Conservation (phyloP, 2,329 filamentous ascomycete genomes). For the Monosporascus cannonballus region DNA sequence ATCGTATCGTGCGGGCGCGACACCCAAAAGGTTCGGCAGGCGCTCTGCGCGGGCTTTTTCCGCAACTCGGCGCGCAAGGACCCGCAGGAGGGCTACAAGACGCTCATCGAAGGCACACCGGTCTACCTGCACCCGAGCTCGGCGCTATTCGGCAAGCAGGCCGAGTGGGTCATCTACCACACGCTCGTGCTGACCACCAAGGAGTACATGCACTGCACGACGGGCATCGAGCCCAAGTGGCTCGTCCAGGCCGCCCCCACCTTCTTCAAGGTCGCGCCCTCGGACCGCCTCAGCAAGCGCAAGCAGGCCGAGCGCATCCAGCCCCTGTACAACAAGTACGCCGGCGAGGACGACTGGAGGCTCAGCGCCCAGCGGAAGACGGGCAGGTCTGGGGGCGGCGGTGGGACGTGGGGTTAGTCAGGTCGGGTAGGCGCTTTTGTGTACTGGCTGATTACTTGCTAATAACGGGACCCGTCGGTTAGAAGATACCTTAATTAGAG, state of each 20-base stretch:
- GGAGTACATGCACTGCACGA: conserved; percentile 97
- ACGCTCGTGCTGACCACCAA: conserved; percentile 86
- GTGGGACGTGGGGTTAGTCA: conserved; percentile 82
- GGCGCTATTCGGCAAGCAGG: conserved; percentile 88
- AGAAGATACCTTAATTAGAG: too few relatives aligned
- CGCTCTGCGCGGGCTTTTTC: conserved; percentile 92
- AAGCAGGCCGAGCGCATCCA: conserved; percentile 94
- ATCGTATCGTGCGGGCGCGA: conserved; percentile 81
- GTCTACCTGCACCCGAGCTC: conserved; percentile 92
- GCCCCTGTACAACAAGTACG: conserved; percentile 89
- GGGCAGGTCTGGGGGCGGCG: conserved; percentile 74
- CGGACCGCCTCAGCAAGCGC: conserved; percentile 79
- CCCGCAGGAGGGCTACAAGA: conserved; percentile 95
- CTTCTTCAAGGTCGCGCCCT: conserved; percentile 95
- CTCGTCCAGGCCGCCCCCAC: conserved; percentile 95
- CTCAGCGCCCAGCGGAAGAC: conserved; percentile 80
- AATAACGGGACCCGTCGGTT: too few relatives aligned
- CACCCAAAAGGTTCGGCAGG: conserved; percentile 80
- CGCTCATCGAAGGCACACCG: conserved; percentile 87
- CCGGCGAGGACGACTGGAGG: conserved; percentile 90
- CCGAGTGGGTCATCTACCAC: conserved; percentile 95
- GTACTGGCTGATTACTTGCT: too few relatives aligned
- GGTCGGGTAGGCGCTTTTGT: not conserved
- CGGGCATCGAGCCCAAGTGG: conserved; percentile 88
- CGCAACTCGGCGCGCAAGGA: conserved; percentile 92